Evolutionary conservation across 202 grass and related monocot species (phyloP), one percentile per base, ranked within the genome.

Genomic region (Carex sylvatica): DNA sequence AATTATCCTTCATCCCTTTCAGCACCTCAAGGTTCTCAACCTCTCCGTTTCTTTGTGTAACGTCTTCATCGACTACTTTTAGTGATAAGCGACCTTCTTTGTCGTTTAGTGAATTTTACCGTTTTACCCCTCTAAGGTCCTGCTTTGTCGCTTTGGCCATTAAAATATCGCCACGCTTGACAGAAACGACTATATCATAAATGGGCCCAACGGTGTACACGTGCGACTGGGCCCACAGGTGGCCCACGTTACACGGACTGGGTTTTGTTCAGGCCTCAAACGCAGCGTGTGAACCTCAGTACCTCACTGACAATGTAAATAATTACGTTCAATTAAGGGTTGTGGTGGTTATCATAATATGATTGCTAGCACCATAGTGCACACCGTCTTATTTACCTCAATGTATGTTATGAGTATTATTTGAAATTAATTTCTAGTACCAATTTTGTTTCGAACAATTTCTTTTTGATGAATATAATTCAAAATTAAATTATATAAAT

Each of bases 31-130:
- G n/a, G n/a, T n/a, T n/a, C n/a, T n/a, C 24, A 62, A 20, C 46
- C 83, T 53, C 33, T 74, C 44, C 12, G 4, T 54, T 74, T 31
- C 6, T 53, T 15, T 74, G 71, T 13, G 38, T 54, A 74, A 18
- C 16, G 51, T 55, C 73, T 56, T 35, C 6, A 56, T 56, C 73
- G 9, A n/a, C 8, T 77, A 16, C 49, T 52, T 77, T 77, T 56
- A 76, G 28, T 28, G 14, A 36, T 15, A 77, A 58, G 52, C 52
- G 52, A 58, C 18, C 52, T 58, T 4, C 24, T 64, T 80, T 80
- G 84, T 85, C 84, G 84, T 80, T 80, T 85, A 80, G 38, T 46
- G 46, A 60, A 15, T 14, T 54, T 85, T 79, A 65, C 71, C 28
- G 9, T 79, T 68, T 67, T 80, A n/a, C 78, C 75, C 84, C 75